Base-by-base conservation (phyloP, 1,284 basidiomycete genomes). In the Cutaneotrichosporon sp. region DNA sequence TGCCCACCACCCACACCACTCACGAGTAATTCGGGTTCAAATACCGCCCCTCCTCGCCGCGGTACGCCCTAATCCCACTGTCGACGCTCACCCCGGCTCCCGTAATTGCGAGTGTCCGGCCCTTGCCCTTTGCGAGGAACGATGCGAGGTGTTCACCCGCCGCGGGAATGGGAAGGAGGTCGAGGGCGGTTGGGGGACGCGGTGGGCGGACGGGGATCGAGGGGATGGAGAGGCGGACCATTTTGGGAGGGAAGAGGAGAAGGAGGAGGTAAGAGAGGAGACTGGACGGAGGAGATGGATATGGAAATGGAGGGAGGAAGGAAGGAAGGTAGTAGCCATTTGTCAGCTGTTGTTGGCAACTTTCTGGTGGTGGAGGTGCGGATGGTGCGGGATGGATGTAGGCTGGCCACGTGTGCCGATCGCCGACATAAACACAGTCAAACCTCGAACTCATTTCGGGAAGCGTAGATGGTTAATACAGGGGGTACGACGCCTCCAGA, bases 1-100 rank as follows among this genome's bases (percentile, higher is more conserved):
- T n/a, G n/a, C 47, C 47, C 47, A 22, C n/a, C 47, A n/a, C 47
- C 47, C n/a, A 49, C 47, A 22, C 2, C 8, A 82, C 87, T 70
- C 73, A 92, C 91, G 88, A 89, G 82, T 92, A 95, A 79, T 93
- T 91, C 8, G 91, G 92, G 77, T 94, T 93, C 85, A 90, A 87
- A 80, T 94, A 94, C 68, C 87, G 83, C 30, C 92, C 91, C 73
- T 92, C 89, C 65, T 85, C 84, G 4, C 91, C 91, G 67, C 91
- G 83, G 79, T 95, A 94, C 16, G 92, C 92, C 69, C 91, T 84
- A 65, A 97, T 94, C 32, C 93, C 93, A 21, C 89, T 91, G 76
- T 97, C 93, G 22, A 96, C 93, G 74, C 90, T 92, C 64, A 96
- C 90, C 5, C 94, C 93, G 0, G 93, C 93, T 0, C 93, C 93